Base-by-base conservation (phyloP, 441 rosid species). In the Pelargonium exstipulatum region DNA sequence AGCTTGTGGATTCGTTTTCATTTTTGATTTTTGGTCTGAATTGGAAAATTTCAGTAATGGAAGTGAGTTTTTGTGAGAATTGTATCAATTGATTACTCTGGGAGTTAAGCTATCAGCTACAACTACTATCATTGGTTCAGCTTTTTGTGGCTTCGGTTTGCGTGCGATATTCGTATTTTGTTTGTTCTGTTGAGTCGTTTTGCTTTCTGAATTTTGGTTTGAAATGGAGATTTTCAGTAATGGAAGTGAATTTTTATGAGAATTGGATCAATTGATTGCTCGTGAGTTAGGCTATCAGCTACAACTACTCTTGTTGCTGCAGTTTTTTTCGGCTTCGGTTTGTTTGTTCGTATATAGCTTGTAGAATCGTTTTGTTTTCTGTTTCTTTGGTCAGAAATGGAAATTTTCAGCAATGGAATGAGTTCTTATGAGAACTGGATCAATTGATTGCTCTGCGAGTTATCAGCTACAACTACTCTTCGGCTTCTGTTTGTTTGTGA, bases 251-350 rank as follows among this genome's bases (percentile, higher is more conserved):
- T 45, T 51, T 57, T 58, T 17, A 4, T 53, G 6, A 8, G 32
- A 60, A 60, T 60, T 60, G 40, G 37, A 22, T 60, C 64, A 26
- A 60, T 60, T 60, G 40, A 60, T 60, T 61, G 40, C 17, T 24
- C 8, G 40, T 20, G n/a, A 61, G 40, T 29, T 26, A 37, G 10
- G 1, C 42, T 26, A 61, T n/a, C 26, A 12, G 42, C 17, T 24
- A 61, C 12, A 29, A 61, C 64, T 61, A 13, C 42, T 61, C 16
- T 10, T 61, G 63, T 60, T 60, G 35, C 37, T 60, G 63, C 63
- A 9, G 35, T 2, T 18, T 65, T 16, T 45, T 17, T 46, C 10
- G 17, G 20, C 32, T 6, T 49, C 20, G 13, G 64, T 63, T 37
- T 10, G 37, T 60, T 1, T 58, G 63, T 58, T 20, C 35, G 4